These are phyloP conservation scores for Colletotrichum abscissum DNA, from an alignment of 2,329 filamentous ascomycete genomes.

Conservation along the genomic window DNA sequence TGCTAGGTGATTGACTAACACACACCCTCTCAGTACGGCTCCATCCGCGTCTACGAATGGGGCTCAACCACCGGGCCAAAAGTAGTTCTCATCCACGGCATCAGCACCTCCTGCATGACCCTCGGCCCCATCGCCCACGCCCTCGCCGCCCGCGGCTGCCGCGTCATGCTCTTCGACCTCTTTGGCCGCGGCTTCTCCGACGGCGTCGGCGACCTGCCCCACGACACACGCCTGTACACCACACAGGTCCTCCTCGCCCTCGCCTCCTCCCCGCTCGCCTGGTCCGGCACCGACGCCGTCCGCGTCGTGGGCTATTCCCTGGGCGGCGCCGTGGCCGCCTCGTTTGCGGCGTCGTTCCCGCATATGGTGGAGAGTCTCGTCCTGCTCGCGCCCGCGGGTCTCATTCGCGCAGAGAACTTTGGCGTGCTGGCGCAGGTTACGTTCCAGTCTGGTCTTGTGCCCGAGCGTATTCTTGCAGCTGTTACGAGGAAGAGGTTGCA, in stretches of 20 bases:
- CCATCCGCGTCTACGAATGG: conserved; percentile 84
- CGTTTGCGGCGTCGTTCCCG: conserved; percentile 80
- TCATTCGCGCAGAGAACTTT: conserved; percentile 71
- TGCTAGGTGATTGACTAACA: conserved; percentile 3
- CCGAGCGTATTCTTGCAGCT: conserved; percentile 60
- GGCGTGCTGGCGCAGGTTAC: conserved; percentile 60
- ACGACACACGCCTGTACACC: conserved; percentile 79
- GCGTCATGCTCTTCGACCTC: conserved; percentile 84
- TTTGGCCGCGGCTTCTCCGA: conserved; percentile 77
- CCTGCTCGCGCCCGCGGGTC: conserved; percentile 81
- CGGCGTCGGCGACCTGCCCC: conserved; percentile 72
- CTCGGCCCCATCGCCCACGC: conserved; percentile 74
- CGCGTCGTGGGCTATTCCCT: conserved; percentile 83
- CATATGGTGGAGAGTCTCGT: conserved; percentile 76
- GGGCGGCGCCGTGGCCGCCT: conserved; percentile 80
- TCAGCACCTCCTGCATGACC: conserved; percentile 83
- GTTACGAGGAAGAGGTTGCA: conserved; percentile 61
- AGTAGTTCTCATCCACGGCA: conserved; percentile 84
- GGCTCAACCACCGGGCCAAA: conserved; percentile 79
- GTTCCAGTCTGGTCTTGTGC: conserved; percentile 66
- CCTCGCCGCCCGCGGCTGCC: conserved; percentile 75
- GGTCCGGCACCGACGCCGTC: conserved; percentile 70
- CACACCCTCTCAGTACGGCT: conserved; percentile 67
- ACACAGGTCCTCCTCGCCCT: conserved; percentile 78
- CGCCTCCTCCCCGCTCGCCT: conserved; percentile 75